Base-by-base conservation (phyloP, 768 basidiomycete species). In the Russula griseocarnosa region DNA sequence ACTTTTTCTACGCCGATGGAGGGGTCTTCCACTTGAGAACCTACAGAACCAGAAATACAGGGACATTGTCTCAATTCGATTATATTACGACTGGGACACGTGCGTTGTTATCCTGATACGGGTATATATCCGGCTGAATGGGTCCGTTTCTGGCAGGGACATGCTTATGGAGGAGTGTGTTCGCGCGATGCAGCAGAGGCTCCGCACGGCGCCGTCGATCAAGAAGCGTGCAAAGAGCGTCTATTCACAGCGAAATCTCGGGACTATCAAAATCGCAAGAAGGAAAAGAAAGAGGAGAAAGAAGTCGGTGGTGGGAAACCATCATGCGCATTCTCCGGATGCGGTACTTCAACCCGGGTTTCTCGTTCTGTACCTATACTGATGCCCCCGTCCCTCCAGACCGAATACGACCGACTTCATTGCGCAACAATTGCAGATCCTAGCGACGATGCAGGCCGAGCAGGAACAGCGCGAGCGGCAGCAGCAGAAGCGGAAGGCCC, bases 31-130 rank as follows among this genome's bases (percentile, higher is more conserved):
- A 0, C 76, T 94, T 60, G 92, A 93, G 71, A 78, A 83, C 24
- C 78, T 99, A 30, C 94, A 96, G 74, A 97, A 95, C 73, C 87
- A 92, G 76, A 97, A 94, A 74, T 98, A 96, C 74, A 87, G 92
- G 46, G 96, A 97, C 69, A 82, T 94, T 24, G 73, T 94, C 58
- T 92, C 92, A 13, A 87, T 98, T 64, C 86, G 94, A 36, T 74
- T 99, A 57, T 98, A 97, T 76, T 98, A 99, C 71, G 97, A 99
- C 72, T 95, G 92, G 94, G 82, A 87, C 69, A 92, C 91, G 91
- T 92, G 73, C 59, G 89, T 76, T 5, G 38, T 72, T 6, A 22
- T 30, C 42, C 0, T 38, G 42, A 36, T 61, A 62, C 18, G 40
- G 30, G 11, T 10, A 57, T 14, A 36, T 52, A 58, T 55, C 38